phyloP scores from a whole-genome alignment of 2,329 filamentous ascomycete genomes.

The Juglanconis juglandina region DNA sequence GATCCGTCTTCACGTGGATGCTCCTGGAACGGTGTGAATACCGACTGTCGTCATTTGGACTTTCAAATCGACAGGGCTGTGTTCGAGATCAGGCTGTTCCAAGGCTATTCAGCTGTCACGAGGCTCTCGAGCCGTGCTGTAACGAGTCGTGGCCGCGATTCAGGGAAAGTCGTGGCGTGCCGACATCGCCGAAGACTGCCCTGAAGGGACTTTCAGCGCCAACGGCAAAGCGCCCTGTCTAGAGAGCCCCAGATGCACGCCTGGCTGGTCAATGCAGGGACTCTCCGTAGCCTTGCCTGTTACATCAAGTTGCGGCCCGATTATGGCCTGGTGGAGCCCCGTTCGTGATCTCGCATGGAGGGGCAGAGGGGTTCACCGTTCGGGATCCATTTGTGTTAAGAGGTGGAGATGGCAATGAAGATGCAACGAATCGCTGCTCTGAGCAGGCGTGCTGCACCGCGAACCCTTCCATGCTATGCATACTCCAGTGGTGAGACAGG shows the following conservation, averaged over 20 bases:
- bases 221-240: neutral
- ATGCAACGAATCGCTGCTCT: too few relatives aligned
- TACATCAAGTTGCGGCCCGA: neutral
- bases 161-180: neutral
- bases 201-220: neutral
- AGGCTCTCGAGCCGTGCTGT: neutral
- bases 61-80: neutral
- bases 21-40: neutral
- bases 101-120: neutral
- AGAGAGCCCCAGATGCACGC: neutral
- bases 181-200: neutral
- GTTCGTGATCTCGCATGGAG: neutral
- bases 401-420: too few relatives aligned
- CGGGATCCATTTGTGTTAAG: too few relatives aligned
- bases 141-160: neutral
- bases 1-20: neutral
- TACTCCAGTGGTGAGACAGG: too few relatives aligned
- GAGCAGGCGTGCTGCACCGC: too few relatives aligned
- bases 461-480: too few relatives aligned
- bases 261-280: neutral
- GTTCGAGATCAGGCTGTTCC: neutral
- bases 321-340: neutral
- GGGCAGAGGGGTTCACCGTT: neutral
- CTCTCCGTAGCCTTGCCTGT: neutral
- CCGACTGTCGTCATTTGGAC: slow-evolving; percentile 5